These are phyloP conservation scores for Hyparrhenia diplandra DNA, from an alignment of 176 grass and related monocot genomes.

Conservation along the genomic window DNA sequence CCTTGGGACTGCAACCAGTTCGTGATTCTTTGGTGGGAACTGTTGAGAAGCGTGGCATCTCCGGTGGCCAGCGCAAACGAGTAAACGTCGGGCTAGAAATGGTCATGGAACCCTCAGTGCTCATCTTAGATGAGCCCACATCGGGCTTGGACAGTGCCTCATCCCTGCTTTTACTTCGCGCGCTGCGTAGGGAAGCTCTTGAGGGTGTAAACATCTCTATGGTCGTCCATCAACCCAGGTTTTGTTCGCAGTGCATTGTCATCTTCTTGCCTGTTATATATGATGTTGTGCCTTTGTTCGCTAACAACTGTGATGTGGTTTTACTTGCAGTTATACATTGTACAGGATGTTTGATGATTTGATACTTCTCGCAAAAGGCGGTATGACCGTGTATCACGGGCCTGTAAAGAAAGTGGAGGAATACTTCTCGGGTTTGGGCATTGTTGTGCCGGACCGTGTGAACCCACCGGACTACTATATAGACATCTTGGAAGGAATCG, in stretches of 20 bases:
- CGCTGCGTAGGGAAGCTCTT: slow-evolving; percentile 73
- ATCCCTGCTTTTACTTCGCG: slow-evolving; percentile 69
- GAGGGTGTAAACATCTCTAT: slow-evolving; percentile 90
- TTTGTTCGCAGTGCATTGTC: slow-evolving; percentile 18
- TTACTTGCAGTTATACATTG: slow-evolving; percentile 64
- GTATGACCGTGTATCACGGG: slow-evolving; percentile 70
- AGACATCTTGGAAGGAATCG: slow-evolving; percentile 82
- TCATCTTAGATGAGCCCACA: slow-evolving; percentile 90
- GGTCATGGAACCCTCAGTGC: slow-evolving; percentile 88
- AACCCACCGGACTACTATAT: slow-evolving; percentile 93
- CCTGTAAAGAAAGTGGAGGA: slow-evolving; percentile 85
- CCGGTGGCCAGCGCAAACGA: slow-evolving; percentile 85
- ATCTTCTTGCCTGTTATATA: not conserved
- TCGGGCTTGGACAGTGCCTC: slow-evolving; percentile 92
- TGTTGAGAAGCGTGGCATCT: slow-evolving; percentile 86
- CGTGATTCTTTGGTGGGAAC: slow-evolving; percentile 89
- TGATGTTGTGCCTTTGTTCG: not conserved
- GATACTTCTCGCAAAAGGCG: slow-evolving; percentile 87
- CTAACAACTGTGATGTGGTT: not conserved
- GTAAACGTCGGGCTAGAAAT: slow-evolving; percentile 95
- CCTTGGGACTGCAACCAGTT: slow-evolving; percentile 70
- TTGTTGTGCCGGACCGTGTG: slow-evolving; percentile 72
- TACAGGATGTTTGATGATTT: slow-evolving; percentile 87
- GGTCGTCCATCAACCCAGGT: slow-evolving; percentile 98
- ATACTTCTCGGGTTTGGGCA: slow-evolving; percentile 66